A percentile compares a stretch with the other conserved stretches of the same genome.
Evolutionary conservation across 192 early-diverging fungal species (phyloP).

Genomic region (Backusella liffmaniae): DNA sequence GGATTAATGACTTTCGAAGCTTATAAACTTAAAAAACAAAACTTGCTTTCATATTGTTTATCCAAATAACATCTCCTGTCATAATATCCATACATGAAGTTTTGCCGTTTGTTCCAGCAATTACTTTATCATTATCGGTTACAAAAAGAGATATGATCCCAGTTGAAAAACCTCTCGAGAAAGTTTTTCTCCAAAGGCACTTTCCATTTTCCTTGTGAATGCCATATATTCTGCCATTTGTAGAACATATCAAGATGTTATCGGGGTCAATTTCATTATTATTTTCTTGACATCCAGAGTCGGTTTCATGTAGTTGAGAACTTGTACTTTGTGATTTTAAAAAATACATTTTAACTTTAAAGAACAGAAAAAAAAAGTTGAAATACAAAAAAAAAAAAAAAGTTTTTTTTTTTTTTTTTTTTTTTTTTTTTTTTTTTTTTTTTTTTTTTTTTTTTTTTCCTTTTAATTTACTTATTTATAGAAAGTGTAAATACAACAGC

Average conservation of each 20-base stretch:
- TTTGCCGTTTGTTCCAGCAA: slow-evolving; percentile 11
- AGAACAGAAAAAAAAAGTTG: background rate
- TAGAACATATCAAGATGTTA: slow-evolving; percentile 21
- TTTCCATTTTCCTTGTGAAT: slow-evolving; percentile 22
- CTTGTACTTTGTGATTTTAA: background rate
- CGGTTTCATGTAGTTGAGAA: background rate
- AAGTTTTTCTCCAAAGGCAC: slow-evolving; percentile 14
- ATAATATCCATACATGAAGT: slow-evolving; percentile 15
- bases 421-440: background rate
- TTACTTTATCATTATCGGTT: slow-evolving; percentile 13
- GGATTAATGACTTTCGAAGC: background rate
- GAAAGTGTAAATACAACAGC: background rate
- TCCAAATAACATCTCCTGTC: slow-evolving; percentile 19
- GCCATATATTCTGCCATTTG: slow-evolving; percentile 18
- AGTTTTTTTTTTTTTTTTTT: too few species aligned
- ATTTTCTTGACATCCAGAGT: background rate
- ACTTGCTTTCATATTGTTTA: slow-evolving; percentile 29
- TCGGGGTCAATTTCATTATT: background rate
- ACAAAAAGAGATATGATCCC: slow-evolving; percentile 17
- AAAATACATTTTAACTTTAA: background rate
- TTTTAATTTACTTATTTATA: background rate
- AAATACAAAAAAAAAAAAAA: background rate
- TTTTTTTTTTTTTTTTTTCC: background rate
- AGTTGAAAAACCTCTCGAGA: background rate
- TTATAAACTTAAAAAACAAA: background rate